Conservation (phyloP, 2,329 filamentous ascomycete species). For the Stachybotrys echinatus region DNA sequence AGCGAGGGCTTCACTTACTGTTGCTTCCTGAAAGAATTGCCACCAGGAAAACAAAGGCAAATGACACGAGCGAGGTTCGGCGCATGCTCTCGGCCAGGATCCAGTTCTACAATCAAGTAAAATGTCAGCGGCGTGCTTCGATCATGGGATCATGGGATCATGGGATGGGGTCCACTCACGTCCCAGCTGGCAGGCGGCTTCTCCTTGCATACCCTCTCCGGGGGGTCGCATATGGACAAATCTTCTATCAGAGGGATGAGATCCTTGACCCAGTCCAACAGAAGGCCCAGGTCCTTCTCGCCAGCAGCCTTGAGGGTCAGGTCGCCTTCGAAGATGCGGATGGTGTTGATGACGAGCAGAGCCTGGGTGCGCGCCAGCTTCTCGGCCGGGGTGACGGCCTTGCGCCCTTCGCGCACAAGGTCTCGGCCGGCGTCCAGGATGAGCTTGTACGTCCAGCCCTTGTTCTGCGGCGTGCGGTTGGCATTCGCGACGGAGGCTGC, state of each 20-base stretch:
- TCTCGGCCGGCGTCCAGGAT: constrained; percentile 30
- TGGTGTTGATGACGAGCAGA: constrained; percentile 32
- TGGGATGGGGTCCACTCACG: too few relatives aligned
- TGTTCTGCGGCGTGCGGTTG: constrained; percentile 29
- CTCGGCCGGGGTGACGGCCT: constrained; percentile 23
- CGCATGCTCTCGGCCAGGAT: constrained; percentile 35
- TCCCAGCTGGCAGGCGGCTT: constrained; percentile 36
- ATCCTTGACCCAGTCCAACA: constrained; percentile 30
- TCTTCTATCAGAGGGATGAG: constrained; percentile 26
- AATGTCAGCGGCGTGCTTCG: constrained; percentile 3
- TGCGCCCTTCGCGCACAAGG: constrained; percentile 28
- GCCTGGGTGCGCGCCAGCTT: constrained; percentile 39
- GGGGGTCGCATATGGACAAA: constrained; percentile 20
- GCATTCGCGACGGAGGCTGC: constrained; percentile 32
- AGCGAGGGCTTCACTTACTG: constrained; percentile 21
- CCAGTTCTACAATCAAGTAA: constrained; percentile 25
- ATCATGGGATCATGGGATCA: too few relatives aligned
- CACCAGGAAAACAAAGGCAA: constrained; percentile 25
- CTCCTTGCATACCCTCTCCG: constrained; percentile 16
- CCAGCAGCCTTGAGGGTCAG: constrained; percentile 32
- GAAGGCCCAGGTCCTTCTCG: constrained; percentile 29
- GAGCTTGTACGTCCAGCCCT: constrained; percentile 31
- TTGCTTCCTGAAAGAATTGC: constrained; percentile 18
- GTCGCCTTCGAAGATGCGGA: constrained; percentile 40
- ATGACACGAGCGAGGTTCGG: constrained; percentile 28